Evolutionary conservation across 1,284 basidiomycete genomes (phyloP), one percentile per base, ranked within the genome.

Genomic region (Rhodotorula mucilaginosa): DNA sequence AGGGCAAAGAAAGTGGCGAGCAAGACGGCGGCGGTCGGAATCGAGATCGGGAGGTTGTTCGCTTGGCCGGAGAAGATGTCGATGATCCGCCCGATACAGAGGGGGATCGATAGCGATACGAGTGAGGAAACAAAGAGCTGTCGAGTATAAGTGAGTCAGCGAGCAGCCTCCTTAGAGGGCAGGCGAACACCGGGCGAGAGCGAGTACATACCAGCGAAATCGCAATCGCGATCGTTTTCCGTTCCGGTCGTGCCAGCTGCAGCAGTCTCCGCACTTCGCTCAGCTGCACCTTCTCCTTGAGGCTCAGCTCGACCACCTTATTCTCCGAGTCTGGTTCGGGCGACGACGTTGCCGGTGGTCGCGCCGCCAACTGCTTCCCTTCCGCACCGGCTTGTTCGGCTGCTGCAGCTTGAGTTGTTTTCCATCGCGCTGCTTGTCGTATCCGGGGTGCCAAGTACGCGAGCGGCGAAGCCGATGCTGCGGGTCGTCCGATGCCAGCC

Each of bases 61-160:
- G 47, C 61, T 8, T 72, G 58, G 21, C 74, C 74, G 26, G 75
- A 75, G 59, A 79, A 97, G 81, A 91, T 93, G 82, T 96, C 93
- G 73, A 97, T 96, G 62, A 97, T 84, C 80, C 88, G 91, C 34
- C 93, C 94, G 76, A 96, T 89, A 1, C 92, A 92, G 77, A 96
- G 87, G 0, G 94, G 94, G 16, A 97, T 87, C 72, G 90, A 90
- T 87, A 98, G 91, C 15, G 93, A 91, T 19, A 99, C 92, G 4
- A 81, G 81, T 0, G 82, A 81, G 0, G 82, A 82, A 56, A 83
- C 70, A 52, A 82, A 76, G 10, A 83, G 76, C 66, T 77, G 65
- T 5, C 15, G 3, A 21, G 44, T 18, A 57, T 21, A 56, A 54
- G 3, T 5, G 0, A 12, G 46, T 34, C 19, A 39, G 26, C 6